Base-by-base conservation (phyloP, 208 protist species). In the Leishmania aethiopica region DNA sequence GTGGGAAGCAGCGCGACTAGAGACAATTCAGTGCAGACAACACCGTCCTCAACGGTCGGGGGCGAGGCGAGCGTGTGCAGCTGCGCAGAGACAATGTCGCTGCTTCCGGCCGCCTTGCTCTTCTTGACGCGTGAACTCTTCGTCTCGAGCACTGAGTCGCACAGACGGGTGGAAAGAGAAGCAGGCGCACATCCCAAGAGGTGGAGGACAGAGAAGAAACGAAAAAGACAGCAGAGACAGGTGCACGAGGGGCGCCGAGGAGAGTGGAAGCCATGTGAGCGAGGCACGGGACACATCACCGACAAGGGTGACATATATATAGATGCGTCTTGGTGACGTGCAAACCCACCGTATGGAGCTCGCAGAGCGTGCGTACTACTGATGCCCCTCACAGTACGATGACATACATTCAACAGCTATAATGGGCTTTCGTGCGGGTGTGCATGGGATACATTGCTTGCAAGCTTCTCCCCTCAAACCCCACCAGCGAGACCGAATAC, bases 241-340 rank as follows among this genome's bases (percentile, higher is more conserved):
- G 35, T 51, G 67, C 1, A 51, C 8, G 40, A n/a, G 67, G 8
- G 67, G 40, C 32, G 25, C 2, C 22, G 35, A 42, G 37, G 64
- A 17, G 64, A 10, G 32, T 35, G 64, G 64, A 32, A 35, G 13
- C 25, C 25, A 66, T 66, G 37, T 70, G 64, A 70, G 25, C 17
- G 15, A 45, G 35, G 35, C 19, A 70, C 19, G 7, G 32, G 0
- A 40, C 4, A 15, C 64, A 70, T 40, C 17, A 2, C 37, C 3
- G 32, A 17, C 60, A 66, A 28, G 7, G n/a, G n/a, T 72, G 25
- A 8, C 45, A 49, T 83, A 83, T 83, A 60, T 64, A 45, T 78
- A 71, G 59, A 59, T 67, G 28, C 53, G 62, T 40, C 35, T 40
- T 40, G 59, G 42, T 51, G 49, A 17, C 13, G 25, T 22, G 55